phyloP scores from a whole-genome alignment of 2,329 filamentous ascomycete genomes.

The Pyricularia sp. region DNA sequence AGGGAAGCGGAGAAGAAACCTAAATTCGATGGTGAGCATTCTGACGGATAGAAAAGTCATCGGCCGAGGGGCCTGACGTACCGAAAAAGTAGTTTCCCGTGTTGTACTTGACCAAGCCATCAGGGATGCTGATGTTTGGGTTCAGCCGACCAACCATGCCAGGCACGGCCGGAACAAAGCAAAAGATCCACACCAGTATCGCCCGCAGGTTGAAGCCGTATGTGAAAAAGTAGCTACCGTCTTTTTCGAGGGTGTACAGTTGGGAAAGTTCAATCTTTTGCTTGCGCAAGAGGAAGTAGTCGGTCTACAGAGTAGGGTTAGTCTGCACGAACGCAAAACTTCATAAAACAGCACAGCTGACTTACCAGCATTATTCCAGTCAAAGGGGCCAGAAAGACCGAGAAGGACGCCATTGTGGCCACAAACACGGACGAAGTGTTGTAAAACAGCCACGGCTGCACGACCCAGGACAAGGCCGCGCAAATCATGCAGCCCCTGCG shows the following conservation, averaged over 20 bases:
- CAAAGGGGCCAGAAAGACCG: constrained; percentile 24
- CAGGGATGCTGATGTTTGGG: neutral
- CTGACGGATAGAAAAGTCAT: neutral
- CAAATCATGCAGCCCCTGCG: constrained; percentile 25
- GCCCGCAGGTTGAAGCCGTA: constrained; percentile 22
- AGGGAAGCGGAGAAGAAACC: constrained; percentile 1
- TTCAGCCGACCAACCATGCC: neutral
- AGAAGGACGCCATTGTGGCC: constrained; percentile 23
- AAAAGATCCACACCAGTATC: neutral
- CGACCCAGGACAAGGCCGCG: constrained; percentile 10
- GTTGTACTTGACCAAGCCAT: neutral
- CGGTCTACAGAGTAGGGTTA: constrained; percentile 7
- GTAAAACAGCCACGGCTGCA: constrained; percentile 19
- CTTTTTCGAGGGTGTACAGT: constrained; percentile 17
- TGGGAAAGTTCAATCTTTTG: constrained; percentile 1
- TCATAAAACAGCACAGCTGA: neutral
- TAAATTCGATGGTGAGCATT: neutral
- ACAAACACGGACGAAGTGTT: constrained; percentile 17
- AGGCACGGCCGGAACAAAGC: neutral
- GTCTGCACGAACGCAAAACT: neutral
- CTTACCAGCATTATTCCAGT: constrained; percentile 22
- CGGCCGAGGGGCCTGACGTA: neutral
- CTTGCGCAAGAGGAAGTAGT: constrained; percentile 23
- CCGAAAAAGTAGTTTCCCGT: constrained; percentile 3
- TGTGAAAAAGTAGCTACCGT: constrained; percentile 28